These are phyloP conservation scores for Exsudoporus frostii DNA, from an alignment of 768 basidiomycete species.

Conservation along the genomic window DNA sequence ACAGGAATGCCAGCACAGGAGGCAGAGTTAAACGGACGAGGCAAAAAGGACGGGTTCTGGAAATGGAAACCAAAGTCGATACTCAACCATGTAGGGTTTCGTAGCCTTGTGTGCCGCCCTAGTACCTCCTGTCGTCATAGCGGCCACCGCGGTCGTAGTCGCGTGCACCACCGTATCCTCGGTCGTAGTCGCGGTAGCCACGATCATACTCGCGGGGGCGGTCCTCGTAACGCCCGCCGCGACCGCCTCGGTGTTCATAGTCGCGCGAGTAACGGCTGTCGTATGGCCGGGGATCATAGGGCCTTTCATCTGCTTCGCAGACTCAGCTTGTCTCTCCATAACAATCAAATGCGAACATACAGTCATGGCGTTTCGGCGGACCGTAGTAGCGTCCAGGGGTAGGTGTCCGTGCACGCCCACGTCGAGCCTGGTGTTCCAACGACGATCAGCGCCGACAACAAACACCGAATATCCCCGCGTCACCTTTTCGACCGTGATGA, in stretches of 20 bases:
- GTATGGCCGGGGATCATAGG: constrained; percentile 90
- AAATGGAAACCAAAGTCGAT: not conserved
- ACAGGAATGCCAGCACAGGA: constrained; percentile 11
- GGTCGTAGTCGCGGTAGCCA: constrained; percentile 41
- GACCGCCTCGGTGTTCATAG: constrained; percentile 50
- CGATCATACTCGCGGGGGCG: constrained; percentile 32
- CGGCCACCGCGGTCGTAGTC: constrained; percentile 40
- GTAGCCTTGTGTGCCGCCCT: constrained; percentile 9
- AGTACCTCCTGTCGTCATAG: constrained; percentile 45
- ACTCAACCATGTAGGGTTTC: not conserved
- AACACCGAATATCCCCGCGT: not conserved
- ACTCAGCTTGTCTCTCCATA: not conserved
- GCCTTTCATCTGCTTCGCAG: constrained; percentile 61
- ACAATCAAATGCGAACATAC: constrained; percentile 36
- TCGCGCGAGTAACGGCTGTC: constrained; percentile 81
- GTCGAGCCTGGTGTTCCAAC: constrained; percentile 60
- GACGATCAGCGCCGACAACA: constrained; percentile 1
- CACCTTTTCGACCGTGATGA: constrained; percentile 86
- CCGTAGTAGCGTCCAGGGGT: constrained; percentile 96
- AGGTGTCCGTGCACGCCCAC: constrained; percentile 85
- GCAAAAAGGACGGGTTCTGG: not conserved
- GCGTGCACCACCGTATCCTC: constrained; percentile 32
- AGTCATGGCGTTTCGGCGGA: constrained; percentile 76
- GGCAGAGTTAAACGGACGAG: not conserved
- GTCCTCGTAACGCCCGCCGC: constrained; percentile 43